Conservation (phyloP, 495 filamentous ascomycete genomes). For the Aspergillus sclerotioniger region DNA sequence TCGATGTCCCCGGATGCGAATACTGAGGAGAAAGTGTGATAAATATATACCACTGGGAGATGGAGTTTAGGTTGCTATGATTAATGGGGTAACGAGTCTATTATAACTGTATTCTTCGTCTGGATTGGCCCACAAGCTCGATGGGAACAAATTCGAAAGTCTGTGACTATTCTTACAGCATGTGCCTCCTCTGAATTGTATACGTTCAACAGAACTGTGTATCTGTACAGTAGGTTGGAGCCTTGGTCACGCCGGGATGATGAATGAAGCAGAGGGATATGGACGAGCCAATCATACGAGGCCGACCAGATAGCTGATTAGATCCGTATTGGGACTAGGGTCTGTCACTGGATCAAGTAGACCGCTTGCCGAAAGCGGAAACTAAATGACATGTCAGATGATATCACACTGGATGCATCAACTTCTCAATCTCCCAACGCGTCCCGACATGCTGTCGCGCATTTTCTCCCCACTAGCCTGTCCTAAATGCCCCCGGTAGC, state of each 20-base stretch:
- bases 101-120: too few species aligned
- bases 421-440: neutral
- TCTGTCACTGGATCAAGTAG: too few species aligned
- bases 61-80: neutral
- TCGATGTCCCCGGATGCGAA: neutral
- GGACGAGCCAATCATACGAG: neutral
- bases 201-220: neutral
- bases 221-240: too few species aligned
- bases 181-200: neutral
- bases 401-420: neutral
- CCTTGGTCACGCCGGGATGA: too few species aligned
- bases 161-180: too few species aligned
- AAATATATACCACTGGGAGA: neutral
- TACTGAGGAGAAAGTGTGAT: neutral
- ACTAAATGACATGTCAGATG: neutral
- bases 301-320: neutral
- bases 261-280: neutral
- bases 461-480: neutral
- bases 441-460: neutral
- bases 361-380: neutral
- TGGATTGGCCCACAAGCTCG: too few species aligned
- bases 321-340: too few species aligned
- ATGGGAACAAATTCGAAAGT: too few species aligned
- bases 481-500: slow-evolving; percentile 10
- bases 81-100: neutral